Base-by-base conservation (phyloP, 495 filamentous ascomycete species). In the Lichenothelia convexa region DNA sequence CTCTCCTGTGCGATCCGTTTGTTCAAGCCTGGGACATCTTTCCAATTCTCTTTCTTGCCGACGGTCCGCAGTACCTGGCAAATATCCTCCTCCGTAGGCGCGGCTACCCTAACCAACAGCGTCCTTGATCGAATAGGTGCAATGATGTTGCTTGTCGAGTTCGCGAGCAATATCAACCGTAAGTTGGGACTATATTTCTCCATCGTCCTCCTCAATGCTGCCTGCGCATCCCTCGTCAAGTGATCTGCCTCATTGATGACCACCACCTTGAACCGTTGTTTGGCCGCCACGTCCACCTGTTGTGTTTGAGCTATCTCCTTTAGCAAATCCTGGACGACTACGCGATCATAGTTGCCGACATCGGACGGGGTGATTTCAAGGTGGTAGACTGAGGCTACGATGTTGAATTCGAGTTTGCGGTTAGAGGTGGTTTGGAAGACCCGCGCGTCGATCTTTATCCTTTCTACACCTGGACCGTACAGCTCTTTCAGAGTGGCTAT, bases 241-340 rank as follows among this genome's bases (percentile, higher is more conserved):
- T 93, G 79, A 47, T 97, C 91, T n/a, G 89, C 89, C 61, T 97
- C 89, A 49, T 97, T 97, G 64, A 97, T 93, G 23, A 97, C 85
- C 2, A 97, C 91, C 9, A 97, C 83, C 61, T 97, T 97, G 64
- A 97, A 97, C 30, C 73, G 68, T 53, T 97, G 89, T 51, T 73
- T 79, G 19, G 91, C 89, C 5, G 69, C 57, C 39, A 81, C 66
- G 53, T 97, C 89, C 11, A 97, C 91, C 58, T 95, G 91, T 58
- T 95, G 91, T 18, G 89, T 97, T 58, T 97, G 89, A 22, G 91
- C 89, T 7, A 95, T 85, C 57, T 97, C 89, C 56, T 97, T 97
- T 21, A 97, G 68, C 29, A 97, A 64, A 53, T 93, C 87, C 51
- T 95, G 91, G 11, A 97, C 60, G 7, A 97, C 86, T 1, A 97